These are phyloP conservation scores for Lichtheimia ornata DNA, from an alignment of 371 early-diverging fungal species.

Conservation along the genomic window DNA sequence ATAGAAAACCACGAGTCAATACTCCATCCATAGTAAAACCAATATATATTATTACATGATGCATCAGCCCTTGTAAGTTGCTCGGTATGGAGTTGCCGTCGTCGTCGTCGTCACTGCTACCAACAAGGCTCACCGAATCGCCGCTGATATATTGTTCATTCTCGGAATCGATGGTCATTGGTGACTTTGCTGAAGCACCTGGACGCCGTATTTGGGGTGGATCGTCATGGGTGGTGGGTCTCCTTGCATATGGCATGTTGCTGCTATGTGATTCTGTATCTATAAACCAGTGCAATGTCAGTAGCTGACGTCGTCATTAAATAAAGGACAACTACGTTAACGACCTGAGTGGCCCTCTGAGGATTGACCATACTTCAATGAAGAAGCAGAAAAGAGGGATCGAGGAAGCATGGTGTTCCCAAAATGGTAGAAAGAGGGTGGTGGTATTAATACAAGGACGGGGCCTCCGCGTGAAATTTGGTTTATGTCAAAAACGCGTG, in stretches of 20 bases:
- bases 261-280: too few relatives aligned
- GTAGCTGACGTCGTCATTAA: too few relatives aligned
- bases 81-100: conserved; percentile 1
- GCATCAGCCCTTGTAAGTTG: conserved; percentile 17
- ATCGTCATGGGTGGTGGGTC: too few relatives aligned
- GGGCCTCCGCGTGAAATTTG: neutral
- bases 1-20: neutral
- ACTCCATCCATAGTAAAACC: neutral
- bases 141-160: neutral
- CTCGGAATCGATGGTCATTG: neutral
- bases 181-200: too few relatives aligned
- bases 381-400: conserved; percentile 23
- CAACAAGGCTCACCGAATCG: neutral
- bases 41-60: conserved; percentile 2
- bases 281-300: too few relatives aligned
- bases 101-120: conserved; percentile 5
- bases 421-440: neutral
- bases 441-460: too few relatives aligned
- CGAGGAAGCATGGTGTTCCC: conserved; percentile 28
- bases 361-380: conserved; percentile 9
- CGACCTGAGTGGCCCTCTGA: too few relatives aligned
- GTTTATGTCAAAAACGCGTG: neutral
- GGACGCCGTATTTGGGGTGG: too few relatives aligned
- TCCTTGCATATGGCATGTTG: too few relatives aligned
- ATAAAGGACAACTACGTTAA: too few relatives aligned